Base-by-base conservation (phyloP, 805 yeast species). In the Teunomyces pallodes region DNA sequence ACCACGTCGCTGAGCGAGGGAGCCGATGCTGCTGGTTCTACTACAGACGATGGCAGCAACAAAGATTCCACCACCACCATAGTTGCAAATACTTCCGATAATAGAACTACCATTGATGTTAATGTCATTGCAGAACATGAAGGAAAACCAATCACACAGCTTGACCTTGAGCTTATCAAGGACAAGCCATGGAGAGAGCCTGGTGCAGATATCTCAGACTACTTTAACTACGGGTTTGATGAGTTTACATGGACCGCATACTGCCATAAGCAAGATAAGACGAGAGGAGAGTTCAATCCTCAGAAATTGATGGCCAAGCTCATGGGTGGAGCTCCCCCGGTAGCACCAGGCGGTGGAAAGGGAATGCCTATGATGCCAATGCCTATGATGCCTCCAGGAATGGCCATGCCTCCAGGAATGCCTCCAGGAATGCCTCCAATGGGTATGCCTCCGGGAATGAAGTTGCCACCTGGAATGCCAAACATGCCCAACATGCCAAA, bases 171-270 rank as follows among this genome's bases (percentile, higher is more conserved):
- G 51, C 86, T 84, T 46, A 70, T 91, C 43, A 90, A 88, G 54
- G 96, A 90, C 55, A 95, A 95, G 70, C 99, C 99, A 7, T 94
- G 99, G 99, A 80, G 99, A 62, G 83, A 87, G 54, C 97, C 98
- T 1, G 99, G 98, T 33, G 96, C 96, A 3, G 97, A 94, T 67
- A 70, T 89, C 36, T 80, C 96, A 6, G 98, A 94, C 66, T 95
- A 90, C 67, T 94, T 94, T 76, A 94, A 94, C 69, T 94, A 83
- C 61, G 99, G 99, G 1, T 94, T 94, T 62, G 96, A 94, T 64
- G 99, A 94, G 70, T 80, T 87, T 55, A 87, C 97, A 12, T 94
- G 99, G 99, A 83, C 87, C 46, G 90, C 91, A 20, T 94, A 94
- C 68, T 84, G 96, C 56, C 76, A 84, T 36, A 90, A 89, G 64